Percentiles rank a stretch among this genome's conserved stretches.
Conservation (phyloP, 1,284 basidiomycete genomes). For the Cryptococcus jaspeensis region DNA sequence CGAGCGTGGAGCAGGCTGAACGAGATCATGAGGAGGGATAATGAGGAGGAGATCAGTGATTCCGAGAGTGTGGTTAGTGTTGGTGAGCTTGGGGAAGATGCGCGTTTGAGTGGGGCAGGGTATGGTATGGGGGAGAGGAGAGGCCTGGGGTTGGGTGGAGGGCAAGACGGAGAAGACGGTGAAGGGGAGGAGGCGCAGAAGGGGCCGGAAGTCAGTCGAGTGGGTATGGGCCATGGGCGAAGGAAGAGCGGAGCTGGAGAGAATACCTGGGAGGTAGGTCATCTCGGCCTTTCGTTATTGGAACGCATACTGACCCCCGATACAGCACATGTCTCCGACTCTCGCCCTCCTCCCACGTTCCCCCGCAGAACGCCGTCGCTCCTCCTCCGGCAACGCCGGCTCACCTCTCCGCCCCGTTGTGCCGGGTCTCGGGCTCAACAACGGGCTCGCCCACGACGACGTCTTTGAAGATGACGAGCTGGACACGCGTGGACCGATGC, state of each 20-base stretch:
- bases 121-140: constrained; percentile 57
- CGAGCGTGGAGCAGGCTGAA: constrained; percentile 43
- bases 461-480: constrained; percentile 63
- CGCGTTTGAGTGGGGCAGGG: constrained; percentile 59
- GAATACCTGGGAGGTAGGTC: constrained; percentile 88
- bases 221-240: constrained; percentile 12
- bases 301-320: constrained; percentile 2
- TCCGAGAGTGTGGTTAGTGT: constrained; percentile 85
- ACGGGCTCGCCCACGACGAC: constrained; percentile 62
- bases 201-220: constrained; percentile 14
- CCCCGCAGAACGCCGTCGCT: constrained; percentile 66
- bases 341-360: constrained; percentile 86
- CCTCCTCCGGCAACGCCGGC: constrained; percentile 62
- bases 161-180: constrained; percentile 46
- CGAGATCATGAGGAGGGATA: constrained; percentile 41
- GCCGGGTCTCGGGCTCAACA: constrained; percentile 53
- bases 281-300: not conserved
- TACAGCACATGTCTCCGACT: constrained; percentile 88
- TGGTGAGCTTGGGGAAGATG: constrained; percentile 76
- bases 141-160: constrained; percentile 53
- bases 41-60: constrained; percentile 64
- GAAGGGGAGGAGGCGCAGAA: constrained; percentile 64
- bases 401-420: constrained; percentile 76
- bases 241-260: constrained; percentile 53
- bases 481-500: constrained; percentile 69